A percentile compares a stretch with the other conserved stretches of the same genome.
Conservation (phyloP, 1,284 basidiomycete species). For the Puccinia polysora region DNA sequence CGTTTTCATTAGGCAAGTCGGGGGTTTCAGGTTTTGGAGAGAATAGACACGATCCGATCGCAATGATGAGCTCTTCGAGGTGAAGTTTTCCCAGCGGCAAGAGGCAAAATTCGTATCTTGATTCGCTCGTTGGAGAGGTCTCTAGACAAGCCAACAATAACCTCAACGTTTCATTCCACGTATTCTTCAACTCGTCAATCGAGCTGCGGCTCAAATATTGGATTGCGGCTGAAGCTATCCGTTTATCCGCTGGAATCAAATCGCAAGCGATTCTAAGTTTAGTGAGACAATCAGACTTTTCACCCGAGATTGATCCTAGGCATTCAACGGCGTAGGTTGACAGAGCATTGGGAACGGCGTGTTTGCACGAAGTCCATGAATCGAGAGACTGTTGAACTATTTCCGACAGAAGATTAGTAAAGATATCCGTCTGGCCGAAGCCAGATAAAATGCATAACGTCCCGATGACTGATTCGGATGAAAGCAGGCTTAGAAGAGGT, state of each 20-base stretch:
- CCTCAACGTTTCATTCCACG: constrained; percentile 31
- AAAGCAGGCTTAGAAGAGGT: neutral
- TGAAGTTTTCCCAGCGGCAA: constrained; percentile 9
- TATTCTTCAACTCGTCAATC: constrained; percentile 6
- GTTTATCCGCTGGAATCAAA: constrained; percentile 9
- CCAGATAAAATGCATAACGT: constrained; percentile 10
- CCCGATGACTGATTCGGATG: constrained; percentile 6
- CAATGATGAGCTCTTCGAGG: constrained; percentile 15
- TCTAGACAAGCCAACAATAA: constrained; percentile 37
- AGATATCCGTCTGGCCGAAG: neutral
- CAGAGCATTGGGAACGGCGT: neutral
- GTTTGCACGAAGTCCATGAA: neutral
- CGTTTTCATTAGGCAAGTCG: neutral
- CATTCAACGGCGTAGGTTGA: constrained; percentile 3
- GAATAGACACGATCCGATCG: constrained; percentile 20
- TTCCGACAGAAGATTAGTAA: constrained; percentile 11
- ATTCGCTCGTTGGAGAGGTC: constrained; percentile 7
- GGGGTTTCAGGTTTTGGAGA: neutral
- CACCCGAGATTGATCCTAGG: neutral
- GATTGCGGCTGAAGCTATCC: constrained; percentile 8
- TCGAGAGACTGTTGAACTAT: constrained; percentile 1
- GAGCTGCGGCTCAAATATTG: neutral
- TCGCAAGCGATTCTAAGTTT: constrained; percentile 14
- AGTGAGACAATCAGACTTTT: neutral
- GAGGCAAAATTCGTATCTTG: neutral